phyloP scores from a whole-genome alignment of 2,329 filamentous ascomycete species.

The Alternaria burnsii region DNA sequence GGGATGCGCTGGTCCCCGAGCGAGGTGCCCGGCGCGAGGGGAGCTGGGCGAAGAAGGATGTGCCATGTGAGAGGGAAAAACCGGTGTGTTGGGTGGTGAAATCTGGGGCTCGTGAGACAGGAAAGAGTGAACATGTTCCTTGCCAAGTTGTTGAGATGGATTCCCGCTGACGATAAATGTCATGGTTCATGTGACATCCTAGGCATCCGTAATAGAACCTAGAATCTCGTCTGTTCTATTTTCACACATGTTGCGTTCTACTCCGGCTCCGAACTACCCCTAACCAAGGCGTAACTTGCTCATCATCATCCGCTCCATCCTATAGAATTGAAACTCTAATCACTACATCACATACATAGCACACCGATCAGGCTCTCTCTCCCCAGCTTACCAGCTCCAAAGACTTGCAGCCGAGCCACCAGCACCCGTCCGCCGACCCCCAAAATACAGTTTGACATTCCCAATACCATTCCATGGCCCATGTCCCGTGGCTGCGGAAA shows the following conservation, averaged over 20 bases:
- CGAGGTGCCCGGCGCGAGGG: neutral
- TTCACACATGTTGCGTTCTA: neutral
- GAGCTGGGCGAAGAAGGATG: neutral
- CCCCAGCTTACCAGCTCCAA: neutral
- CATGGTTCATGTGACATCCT: neutral
- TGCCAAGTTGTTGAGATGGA: neutral
- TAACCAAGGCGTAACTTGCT: neutral
- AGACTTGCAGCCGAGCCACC: neutral
- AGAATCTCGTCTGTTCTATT: neutral
- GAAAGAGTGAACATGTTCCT: neutral
- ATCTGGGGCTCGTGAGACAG: neutral
- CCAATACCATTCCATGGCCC: neutral
- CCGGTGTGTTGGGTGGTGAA: conserved; percentile 1
- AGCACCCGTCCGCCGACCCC: neutral
- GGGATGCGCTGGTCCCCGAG: conserved; percentile 2
- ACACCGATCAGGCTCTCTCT: conserved; percentile 1
- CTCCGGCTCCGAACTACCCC: neutral
- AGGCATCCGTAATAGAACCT: neutral
- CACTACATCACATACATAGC: neutral
- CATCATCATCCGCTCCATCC: neutral
- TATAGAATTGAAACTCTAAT: neutral
- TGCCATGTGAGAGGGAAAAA: neutral
- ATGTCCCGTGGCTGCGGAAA: neutral
- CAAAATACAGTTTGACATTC: neutral
- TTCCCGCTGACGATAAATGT: neutral